Evolutionary conservation across 2,329 filamentous ascomycete species (phyloP).

Genomic region (Alternaria triticimaculans): DNA sequence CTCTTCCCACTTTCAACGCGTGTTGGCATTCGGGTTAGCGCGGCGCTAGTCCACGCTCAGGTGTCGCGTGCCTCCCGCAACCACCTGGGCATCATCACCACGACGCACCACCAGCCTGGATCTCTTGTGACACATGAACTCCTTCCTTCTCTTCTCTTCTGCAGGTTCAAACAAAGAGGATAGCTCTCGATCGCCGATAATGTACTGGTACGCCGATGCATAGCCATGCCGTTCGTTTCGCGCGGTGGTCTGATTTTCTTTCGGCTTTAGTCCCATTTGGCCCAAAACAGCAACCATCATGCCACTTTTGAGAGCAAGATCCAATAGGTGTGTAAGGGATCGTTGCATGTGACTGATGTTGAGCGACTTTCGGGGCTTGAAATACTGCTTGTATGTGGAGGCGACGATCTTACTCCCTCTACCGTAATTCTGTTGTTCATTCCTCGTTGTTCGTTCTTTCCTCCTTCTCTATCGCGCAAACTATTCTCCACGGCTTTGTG

Average conservation of each 20-base stretch:
- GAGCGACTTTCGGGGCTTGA: constrained; percentile 2
- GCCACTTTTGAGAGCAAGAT: constrained; percentile 22
- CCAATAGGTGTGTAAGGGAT: neutral
- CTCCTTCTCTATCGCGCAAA: too few relatives aligned
- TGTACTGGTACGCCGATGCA: neutral
- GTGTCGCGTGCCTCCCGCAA: neutral
- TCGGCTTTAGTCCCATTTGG: constrained; percentile 22
- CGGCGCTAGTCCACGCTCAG: neutral
- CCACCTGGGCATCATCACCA: neutral
- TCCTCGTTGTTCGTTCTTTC: too few relatives aligned
- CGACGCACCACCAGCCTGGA: neutral
- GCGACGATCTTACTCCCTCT: too few relatives aligned
- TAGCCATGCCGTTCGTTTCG: constrained; percentile 27
- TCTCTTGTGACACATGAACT: neutral
- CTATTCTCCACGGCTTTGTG: too few relatives aligned
- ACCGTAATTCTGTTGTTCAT: too few relatives aligned
- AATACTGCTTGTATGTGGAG: neutral
- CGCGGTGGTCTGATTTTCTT: constrained; percentile 24
- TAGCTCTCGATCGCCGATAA: neutral
- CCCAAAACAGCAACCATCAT: constrained; percentile 26
- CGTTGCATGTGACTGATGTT: constrained; percentile 9
- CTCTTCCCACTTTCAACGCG: neutral
- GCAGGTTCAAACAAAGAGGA: neutral
- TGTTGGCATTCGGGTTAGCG: neutral
- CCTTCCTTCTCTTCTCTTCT: neutral